Evolutionary conservation across 2,329 filamentous ascomycete species (phyloP), one percentile per base, ranked within the genome.

Genomic region (Claviceps pazoutovae): DNA sequence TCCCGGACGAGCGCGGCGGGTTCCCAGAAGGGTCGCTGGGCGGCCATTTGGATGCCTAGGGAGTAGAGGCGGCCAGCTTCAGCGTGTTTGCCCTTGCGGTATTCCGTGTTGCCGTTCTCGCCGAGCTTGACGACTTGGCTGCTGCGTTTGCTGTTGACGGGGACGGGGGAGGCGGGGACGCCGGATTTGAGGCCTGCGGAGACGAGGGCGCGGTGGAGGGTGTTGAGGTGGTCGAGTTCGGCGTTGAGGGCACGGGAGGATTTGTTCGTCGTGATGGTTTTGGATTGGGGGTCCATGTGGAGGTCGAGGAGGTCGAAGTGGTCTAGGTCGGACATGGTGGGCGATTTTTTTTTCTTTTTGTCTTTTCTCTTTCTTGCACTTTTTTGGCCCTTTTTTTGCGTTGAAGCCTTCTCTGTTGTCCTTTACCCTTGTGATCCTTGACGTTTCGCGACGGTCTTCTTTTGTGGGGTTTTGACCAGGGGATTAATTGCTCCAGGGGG

Each of bases 121-220:
- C 89, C 87, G 58, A 97, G 82, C 72, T 97, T 97, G 69, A 76
- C 80, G 68, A 98, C 86, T 64, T 90, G 82, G 38, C 87, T 88
- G 58, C 79, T 83, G 63, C 91, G 88, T 72, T 96, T 95, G 49
- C 88, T 90, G 74, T 95, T 94, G 56, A 96, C 84, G 54, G 90
- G 90, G 43, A 95, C 78, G 0, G 93, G 93, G 0, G 91, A 86
- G 5, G 90, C 89, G 0, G 91, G 91, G 19, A 88, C 74, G 47
- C 71, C 75, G 54, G 79, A 76, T 5, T 84, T 79, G 34, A 72
- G 67, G 45, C 80, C 75, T 59, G 68, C 66, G 51, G 69, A 68
- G 60, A 93, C 74, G 55, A 97, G 79, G 44, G 78, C 68, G 59
- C 82, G 81, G 79, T 95, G 87, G 49, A 96, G 80, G 49, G 68